These are phyloP conservation scores for Fusarium sp. DNA, from an alignment of 2,329 filamentous ascomycete genomes.

Conservation along the genomic window DNA sequence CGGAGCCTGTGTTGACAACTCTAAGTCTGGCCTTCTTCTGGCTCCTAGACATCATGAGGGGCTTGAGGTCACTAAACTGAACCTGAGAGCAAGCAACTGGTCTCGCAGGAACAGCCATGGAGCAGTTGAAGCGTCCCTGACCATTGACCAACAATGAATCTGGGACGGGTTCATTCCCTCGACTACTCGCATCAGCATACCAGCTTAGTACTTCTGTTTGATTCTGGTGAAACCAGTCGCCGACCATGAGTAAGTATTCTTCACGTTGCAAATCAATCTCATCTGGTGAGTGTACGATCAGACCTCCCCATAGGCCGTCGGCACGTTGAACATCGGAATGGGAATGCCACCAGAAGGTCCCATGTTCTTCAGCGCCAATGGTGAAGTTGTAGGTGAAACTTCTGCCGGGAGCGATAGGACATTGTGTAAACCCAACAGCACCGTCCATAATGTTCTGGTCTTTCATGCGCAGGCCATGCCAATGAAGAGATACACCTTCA, in stretches of 20 bases:
- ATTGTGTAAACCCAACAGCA: conserved; percentile 3
- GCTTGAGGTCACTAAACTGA: rapidly evolving
- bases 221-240: not conserved
- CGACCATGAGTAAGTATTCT: not conserved
- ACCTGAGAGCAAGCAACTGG: not conserved
- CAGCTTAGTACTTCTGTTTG: not conserved
- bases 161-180: conserved; percentile 12
- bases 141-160: not conserved
- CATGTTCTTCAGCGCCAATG: not conserved
- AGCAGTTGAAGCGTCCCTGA: not conserved
- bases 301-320: not conserved
- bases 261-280: rapidly evolving
- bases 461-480: not conserved
- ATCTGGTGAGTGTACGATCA: not conserved
- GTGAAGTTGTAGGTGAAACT: not conserved
- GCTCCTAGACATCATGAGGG: rapidly evolving
- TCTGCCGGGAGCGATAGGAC: rapidly evolving
- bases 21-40: not conserved
- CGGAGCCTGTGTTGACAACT: not conserved
- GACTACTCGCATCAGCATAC: conserved; percentile 3
- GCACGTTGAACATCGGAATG: not conserved
- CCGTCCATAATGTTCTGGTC: conserved; percentile 1
- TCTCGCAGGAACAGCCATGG: not conserved
- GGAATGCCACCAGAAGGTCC: conserved; percentile 14
- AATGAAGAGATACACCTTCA: not conserved